Evolutionary conservation across 2,329 filamentous ascomycete species (phyloP), one percentile per base, ranked within the genome.

Genomic region (Rosellinia necatrix): DNA sequence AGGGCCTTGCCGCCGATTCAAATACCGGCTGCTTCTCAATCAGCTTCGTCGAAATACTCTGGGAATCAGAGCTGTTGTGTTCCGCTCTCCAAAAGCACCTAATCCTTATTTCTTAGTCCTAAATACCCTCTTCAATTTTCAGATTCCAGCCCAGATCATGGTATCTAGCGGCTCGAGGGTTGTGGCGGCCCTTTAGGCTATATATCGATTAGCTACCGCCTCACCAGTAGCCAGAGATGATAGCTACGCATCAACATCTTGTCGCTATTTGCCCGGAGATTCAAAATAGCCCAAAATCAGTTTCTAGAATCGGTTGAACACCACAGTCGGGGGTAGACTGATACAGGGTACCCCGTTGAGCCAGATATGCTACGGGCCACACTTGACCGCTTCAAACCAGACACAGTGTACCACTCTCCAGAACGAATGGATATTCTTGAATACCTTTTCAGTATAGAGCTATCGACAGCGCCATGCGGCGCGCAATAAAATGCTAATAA

Each of bases 181-280:
- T 21, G 17, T 34, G 12, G 29, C 12, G 27, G 29, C 42, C 42
- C n/a, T 46, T 22, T 22, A n/a, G 42, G 25, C 42, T 34, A 19
- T 46, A 46, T 46, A 5, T 22, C 42, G 34, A 4, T 9, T 34
- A 21, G 42, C 42, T 13, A 13, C 15, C 10, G 42, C 42, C 27
- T 19, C 15, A 4, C 42, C 42, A 22, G 42, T 46, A 8, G 9
- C 24, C 24, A 15, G 9, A 25, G 22, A 43, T n/a, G 19, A 15
- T 24, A n/a, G 17, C n/a, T 5, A 8, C 6, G 37, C n/a, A 29
- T n/a, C 13, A 29, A 6, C n/a, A 27, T 32, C 7, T 5, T 51
- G 49, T 27, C 38, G 49, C 19, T 43, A 43, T 24, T 6, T 51
- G 4, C 38, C 49, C 12, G 38, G 38, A 4, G 49, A 51, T 35